Percentiles rank a stretch among this genome's conserved stretches.
These are phyloP conservation scores for Scutellaria minor DNA, from an alignment of 257 asterid species.

Conservation along the genomic window DNA sequence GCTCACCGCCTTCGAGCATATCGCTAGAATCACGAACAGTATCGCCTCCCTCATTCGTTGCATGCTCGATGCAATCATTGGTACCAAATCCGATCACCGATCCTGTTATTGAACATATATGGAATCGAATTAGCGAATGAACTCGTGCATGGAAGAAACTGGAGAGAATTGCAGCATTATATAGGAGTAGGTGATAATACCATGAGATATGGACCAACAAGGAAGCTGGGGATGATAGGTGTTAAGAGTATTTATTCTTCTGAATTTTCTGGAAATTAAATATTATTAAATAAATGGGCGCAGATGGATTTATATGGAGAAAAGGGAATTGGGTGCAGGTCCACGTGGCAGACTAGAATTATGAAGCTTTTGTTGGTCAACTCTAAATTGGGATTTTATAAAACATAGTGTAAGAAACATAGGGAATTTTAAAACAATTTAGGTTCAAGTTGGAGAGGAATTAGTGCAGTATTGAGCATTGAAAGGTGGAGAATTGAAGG, in stretches of 20 bases:
- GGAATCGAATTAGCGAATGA: not conserved
- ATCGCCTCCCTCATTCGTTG: constrained; percentile 44
- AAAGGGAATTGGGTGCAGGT: constrained; percentile 27
- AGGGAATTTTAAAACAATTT: constrained; percentile 25
- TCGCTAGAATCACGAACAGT: constrained; percentile 36
- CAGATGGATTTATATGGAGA: constrained; percentile 33
- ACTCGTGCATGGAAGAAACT: not conserved
- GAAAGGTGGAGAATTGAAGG: constrained; percentile 37
- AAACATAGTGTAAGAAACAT: constrained; percentile 35
- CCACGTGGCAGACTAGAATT: constrained; percentile 27
- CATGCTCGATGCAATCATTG: constrained; percentile 41
- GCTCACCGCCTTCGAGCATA: constrained; percentile 44
- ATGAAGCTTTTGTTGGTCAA: constrained; percentile 17
- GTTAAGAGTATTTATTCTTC: not conserved
- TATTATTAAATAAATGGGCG: not conserved
- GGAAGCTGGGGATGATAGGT: not conserved
- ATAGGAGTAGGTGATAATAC: not conserved
- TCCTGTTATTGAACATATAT: not conserved
- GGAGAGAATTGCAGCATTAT: not conserved
- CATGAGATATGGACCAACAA: constrained; percentile 28
- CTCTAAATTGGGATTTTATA: constrained; percentile 30
- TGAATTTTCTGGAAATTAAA: constrained; percentile 18
- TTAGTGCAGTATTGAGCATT: constrained; percentile 31
- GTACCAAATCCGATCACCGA: constrained; percentile 20
- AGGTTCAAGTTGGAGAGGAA: constrained; percentile 26